phyloP scores from a whole-genome alignment of 352 stramenopile species.

The Pythium plurisporium region DNA sequence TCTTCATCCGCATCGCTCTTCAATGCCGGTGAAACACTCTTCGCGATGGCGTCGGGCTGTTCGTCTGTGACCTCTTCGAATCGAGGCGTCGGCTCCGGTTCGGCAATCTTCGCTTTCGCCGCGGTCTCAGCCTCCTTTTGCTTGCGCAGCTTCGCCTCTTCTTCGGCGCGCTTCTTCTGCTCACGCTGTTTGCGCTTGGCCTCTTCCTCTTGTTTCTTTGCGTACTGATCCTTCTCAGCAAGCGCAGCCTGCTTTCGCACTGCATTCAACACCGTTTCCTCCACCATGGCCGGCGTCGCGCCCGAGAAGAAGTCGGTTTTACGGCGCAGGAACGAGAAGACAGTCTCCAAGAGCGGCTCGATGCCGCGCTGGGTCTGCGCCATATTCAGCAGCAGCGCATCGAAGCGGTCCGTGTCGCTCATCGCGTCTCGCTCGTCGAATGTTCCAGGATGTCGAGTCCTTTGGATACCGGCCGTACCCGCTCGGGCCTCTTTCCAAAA shows the following conservation, averaged over 20 bases:
- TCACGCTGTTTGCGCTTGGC: conserved; percentile 57
- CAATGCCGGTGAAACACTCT: conserved; percentile 13
- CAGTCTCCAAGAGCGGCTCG: conserved; percentile 96
- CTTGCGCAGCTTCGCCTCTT: conserved; percentile 47
- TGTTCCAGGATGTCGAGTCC: conserved; percentile 2
- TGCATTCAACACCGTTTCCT: conserved; percentile 86
- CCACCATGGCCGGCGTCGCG: conserved; percentile 63
- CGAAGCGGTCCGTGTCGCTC: conserved; percentile 80
- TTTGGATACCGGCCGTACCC: conserved; percentile 1
- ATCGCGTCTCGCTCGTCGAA: conserved; percentile 25
- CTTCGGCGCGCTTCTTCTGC: conserved; percentile 48
- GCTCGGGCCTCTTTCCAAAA: conserved; percentile 1
- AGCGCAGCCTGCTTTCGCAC: conserved; percentile 90
- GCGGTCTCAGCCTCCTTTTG: conserved; percentile 42
- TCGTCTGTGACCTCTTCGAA: conserved; percentile 85
- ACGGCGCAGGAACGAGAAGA: conserved; percentile 97
- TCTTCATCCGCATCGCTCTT: conserved; percentile 23
- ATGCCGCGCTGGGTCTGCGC: conserved; percentile 96
- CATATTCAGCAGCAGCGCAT: conserved; percentile 97
- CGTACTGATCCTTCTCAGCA: conserved; percentile 73
- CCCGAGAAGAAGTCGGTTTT: conserved; percentile 99
- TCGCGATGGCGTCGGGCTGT: conserved; percentile 28
- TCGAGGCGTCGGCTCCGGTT: conserved; percentile 37
- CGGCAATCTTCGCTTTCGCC: conserved; percentile 23
- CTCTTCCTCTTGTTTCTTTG: conserved; percentile 74